Conservation (phyloP, 192 early-diverging fungal genomes). For the Coemansia sp. region DNA sequence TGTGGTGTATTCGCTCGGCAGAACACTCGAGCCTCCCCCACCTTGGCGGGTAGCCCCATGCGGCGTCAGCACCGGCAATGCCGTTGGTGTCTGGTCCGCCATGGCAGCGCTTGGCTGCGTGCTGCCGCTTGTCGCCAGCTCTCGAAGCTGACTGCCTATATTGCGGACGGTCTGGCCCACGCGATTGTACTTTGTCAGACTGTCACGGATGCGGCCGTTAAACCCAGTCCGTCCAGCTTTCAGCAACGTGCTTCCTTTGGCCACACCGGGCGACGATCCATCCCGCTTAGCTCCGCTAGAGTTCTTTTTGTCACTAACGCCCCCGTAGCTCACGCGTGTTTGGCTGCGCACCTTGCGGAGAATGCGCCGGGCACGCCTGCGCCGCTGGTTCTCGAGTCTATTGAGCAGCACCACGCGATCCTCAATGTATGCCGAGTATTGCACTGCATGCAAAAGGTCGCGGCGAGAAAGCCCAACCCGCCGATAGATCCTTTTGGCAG, state of each 20-base stretch:
- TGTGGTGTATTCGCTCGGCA: slow-evolving; percentile 24
- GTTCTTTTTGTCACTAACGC: slow-evolving; percentile 5
- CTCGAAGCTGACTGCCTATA: slow-evolving; percentile 34
- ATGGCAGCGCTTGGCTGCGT: slow-evolving; percentile 18
- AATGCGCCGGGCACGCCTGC: slow-evolving; percentile 7
- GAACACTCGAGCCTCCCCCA: background rate
- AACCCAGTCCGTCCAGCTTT: slow-evolving; percentile 21
- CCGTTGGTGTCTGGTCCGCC: slow-evolving; percentile 1
- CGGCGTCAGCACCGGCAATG: background rate
- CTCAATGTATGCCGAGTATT: slow-evolving; percentile 38
- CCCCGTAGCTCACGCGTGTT: slow-evolving; percentile 10
- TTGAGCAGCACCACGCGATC: slow-evolving; percentile 37
- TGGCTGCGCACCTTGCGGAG: slow-evolving; percentile 16
- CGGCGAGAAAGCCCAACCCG: slow-evolving; percentile 45
- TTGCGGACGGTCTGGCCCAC: slow-evolving; percentile 30
- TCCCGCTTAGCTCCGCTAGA: slow-evolving; percentile 3
- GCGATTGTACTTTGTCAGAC: slow-evolving; percentile 26
- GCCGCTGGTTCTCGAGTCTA: slow-evolving; percentile 31
- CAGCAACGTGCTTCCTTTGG: slow-evolving; percentile 20
- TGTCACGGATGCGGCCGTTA: slow-evolving; percentile 35
- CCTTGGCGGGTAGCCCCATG: slow-evolving; percentile 17
- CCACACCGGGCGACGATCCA: slow-evolving; percentile 8
- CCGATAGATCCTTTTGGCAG: slow-evolving; percentile 35
- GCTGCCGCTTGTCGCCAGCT: slow-evolving; percentile 27
- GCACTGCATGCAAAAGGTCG: slow-evolving; percentile 39